These are phyloP conservation scores for Neurospora sp. DNA, from an alignment of 495 filamentous ascomycete species.

Conservation along the genomic window DNA sequence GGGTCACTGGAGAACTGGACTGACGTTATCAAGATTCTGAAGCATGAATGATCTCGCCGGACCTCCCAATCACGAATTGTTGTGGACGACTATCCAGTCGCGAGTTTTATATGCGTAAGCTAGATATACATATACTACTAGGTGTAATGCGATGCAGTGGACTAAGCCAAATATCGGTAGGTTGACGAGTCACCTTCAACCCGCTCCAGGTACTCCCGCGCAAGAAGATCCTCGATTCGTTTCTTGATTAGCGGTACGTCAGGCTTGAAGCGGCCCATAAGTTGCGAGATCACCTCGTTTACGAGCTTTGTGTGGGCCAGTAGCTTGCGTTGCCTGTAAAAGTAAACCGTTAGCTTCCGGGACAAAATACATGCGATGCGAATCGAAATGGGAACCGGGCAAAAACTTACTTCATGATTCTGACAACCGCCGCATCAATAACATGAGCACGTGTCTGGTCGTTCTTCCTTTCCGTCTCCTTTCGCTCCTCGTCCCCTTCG, in stretches of 20 bases:
- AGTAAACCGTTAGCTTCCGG: slow-evolving; percentile 8
- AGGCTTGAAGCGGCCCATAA: slow-evolving; percentile 72
- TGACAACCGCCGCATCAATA: slow-evolving; percentile 84
- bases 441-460: slow-evolving; percentile 64
- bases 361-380: background rate
- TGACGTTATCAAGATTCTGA: background rate
- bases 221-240: slow-evolving; percentile 86
- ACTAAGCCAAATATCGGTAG: slow-evolving; percentile 64
- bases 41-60: background rate
- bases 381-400: background rate
- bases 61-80: background rate
- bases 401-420: slow-evolving; percentile 84
- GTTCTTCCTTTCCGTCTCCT: slow-evolving; percentile 81
- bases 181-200: slow-evolving; percentile 59
- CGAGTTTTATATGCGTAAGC: background rate
- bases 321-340: slow-evolving; percentile 73
- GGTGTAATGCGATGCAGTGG: background rate
- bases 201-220: slow-evolving; percentile 88
- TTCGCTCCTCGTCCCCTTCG: slow-evolving; percentile 72
- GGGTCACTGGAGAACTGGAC: background rate
- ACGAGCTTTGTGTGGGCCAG: slow-evolving; percentile 73
- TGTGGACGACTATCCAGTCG: background rate
- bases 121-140: background rate
- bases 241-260: slow-evolving; percentile 88
- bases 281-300: slow-evolving; percentile 72